phyloP scores from a whole-genome alignment of 2,329 filamentous ascomycete species.

The Biscogniauxia sp. region DNA sequence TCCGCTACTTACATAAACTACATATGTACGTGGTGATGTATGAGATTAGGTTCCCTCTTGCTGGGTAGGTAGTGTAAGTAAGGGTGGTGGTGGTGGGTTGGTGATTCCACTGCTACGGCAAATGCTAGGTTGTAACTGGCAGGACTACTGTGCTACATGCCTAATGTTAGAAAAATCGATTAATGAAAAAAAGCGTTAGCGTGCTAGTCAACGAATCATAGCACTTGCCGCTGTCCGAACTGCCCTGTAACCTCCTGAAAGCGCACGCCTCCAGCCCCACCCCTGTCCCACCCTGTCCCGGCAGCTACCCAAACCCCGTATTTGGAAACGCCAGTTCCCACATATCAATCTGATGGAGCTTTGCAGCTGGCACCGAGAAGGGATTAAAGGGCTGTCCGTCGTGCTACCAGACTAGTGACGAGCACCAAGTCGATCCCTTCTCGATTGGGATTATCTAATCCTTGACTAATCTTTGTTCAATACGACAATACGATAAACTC shows the following conservation, averaged over 20 bases:
- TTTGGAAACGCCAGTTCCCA: background rate
- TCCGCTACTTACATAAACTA: too few species aligned
- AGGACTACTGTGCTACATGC: background rate
- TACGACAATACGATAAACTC: too few species aligned
- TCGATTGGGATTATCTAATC: background rate
- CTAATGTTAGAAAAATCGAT: constrained; percentile 16
- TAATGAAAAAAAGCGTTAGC: background rate
- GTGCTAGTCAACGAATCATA: constrained; percentile 14
- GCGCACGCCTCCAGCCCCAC: background rate
- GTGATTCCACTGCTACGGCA: background rate
- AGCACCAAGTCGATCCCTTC: too few species aligned
- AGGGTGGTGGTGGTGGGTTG: too few species aligned
- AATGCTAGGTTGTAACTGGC: background rate
- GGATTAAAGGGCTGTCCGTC: background rate
- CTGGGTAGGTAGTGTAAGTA: too few species aligned
- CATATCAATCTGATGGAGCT: too few species aligned
- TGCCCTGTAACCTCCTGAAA: constrained; percentile 5
- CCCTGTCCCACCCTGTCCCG: background rate
- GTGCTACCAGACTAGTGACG: too few species aligned
- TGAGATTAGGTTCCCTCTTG: too few species aligned
- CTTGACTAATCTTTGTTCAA: background rate
- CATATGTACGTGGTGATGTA: too few species aligned
- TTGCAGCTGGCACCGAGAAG: background rate
- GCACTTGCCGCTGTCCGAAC: constrained; percentile 21
- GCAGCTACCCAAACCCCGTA: background rate